phyloP scores from a whole-genome alignment of 140 eudicot species.

The Flaveria floridana region DNA sequence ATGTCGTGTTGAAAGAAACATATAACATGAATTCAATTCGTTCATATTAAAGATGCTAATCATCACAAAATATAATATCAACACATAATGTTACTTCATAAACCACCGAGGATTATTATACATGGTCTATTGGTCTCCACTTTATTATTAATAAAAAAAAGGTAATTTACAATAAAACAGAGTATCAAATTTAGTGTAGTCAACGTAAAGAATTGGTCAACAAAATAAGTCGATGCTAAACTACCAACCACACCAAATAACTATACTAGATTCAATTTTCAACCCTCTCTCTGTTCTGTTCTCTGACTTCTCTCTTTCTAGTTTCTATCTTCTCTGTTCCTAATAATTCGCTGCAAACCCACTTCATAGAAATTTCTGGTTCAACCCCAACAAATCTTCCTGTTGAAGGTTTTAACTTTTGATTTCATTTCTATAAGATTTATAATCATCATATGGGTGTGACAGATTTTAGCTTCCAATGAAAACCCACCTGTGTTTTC shows the following conservation, averaged over 20 bases:
- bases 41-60: not conserved
- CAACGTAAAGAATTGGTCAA: conserved; percentile 30
- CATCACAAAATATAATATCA: not conserved
- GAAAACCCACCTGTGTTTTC: conserved; percentile 45
- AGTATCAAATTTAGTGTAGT: conserved; percentile 19
- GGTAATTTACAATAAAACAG: not conserved
- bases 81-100: not conserved
- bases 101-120: not conserved
- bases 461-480: conserved; percentile 40
- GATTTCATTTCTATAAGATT: not conserved
- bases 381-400: conserved; percentile 24
- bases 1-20: not conserved
- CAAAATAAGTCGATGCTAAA: not conserved
- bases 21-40: not conserved
- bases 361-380: conserved; percentile 38
- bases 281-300: conserved; percentile 18
- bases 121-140: not conserved
- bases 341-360: conserved; percentile 22
- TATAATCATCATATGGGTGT: conserved; percentile 36
- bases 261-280: conserved; percentile 6
- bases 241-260: conserved; percentile 28
- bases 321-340: conserved; percentile 20
- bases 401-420: not conserved
- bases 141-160: too few species aligned
- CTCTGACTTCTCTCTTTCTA: conserved; percentile 16